Evolutionary conservation across 495 filamentous ascomycete genomes (phyloP).

Genomic region (Hypomontagnella monticulosa): DNA sequence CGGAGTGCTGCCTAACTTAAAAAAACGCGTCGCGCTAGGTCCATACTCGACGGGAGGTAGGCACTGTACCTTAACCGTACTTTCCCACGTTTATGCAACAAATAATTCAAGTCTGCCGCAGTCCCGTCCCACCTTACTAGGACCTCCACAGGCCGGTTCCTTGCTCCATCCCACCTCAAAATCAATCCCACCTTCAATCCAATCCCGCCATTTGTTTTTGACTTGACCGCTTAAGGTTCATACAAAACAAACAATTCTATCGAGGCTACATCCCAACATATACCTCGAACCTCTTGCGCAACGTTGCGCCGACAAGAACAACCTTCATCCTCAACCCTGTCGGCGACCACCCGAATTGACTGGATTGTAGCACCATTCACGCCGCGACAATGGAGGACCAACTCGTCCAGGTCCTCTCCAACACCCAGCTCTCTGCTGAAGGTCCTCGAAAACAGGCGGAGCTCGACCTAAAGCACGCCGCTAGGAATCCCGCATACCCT

Average conservation of each 20-base stretch:
- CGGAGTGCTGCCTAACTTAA: neutral
- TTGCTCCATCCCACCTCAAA: neutral
- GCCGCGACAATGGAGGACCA: slow-evolving; percentile 77
- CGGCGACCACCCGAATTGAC: neutral
- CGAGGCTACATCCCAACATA: too few species aligned
- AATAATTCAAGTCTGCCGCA: too few species aligned
- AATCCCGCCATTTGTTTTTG: neutral
- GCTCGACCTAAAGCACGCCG: slow-evolving; percentile 72
- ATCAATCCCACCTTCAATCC: neutral
- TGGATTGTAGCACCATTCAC: slow-evolving; percentile 13
- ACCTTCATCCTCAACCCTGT: too few species aligned
- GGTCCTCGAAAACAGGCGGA: slow-evolving; percentile 82
- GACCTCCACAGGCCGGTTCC: too few species aligned
- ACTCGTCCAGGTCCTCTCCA: slow-evolving; percentile 79
- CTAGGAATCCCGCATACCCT: slow-evolving; percentile 74
- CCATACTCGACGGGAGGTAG: too few species aligned
- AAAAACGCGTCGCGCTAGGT: neutral
- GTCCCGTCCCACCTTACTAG: too few species aligned
- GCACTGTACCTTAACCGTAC: too few species aligned
- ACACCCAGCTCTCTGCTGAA: slow-evolving; percentile 77
- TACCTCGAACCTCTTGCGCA: too few species aligned
- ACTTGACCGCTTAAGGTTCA: too few species aligned
- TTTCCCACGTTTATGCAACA: too few species aligned
- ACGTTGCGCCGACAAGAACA: too few species aligned
- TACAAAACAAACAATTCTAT: too few species aligned